Evolutionary conservation across 2,329 filamentous ascomycete species (phyloP).

Genomic region (Penicillium sp.): DNA sequence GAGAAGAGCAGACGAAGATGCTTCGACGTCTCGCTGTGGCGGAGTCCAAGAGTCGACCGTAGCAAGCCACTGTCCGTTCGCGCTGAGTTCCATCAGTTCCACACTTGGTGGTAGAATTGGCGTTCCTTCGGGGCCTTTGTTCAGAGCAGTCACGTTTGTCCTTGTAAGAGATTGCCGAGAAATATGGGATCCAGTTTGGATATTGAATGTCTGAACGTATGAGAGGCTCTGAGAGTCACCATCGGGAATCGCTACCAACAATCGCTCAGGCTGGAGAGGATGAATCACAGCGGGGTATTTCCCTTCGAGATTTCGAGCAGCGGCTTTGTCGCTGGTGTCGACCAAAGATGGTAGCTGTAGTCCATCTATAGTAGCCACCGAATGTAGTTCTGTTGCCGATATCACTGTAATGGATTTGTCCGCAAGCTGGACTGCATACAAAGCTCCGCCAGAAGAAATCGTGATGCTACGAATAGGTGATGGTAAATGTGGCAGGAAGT

Average conservation of each 20-base stretch:
- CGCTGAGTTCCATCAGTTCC: constrained; percentile 68
- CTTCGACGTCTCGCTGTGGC: constrained; percentile 62
- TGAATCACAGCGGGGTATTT: constrained; percentile 59
- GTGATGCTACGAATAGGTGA: constrained; percentile 80
- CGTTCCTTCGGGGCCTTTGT: constrained; percentile 66
- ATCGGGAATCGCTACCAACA: constrained; percentile 64
- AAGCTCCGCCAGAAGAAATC: constrained; percentile 72
- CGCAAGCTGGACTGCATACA: constrained; percentile 79
- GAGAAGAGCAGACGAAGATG: constrained; percentile 43
- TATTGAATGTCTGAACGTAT: constrained; percentile 76
- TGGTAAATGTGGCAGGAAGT: constrained; percentile 85
- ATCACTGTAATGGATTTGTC: constrained; percentile 91
- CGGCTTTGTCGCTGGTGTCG: background rate
- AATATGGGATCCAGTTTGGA: constrained; percentile 72
- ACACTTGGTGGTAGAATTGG: constrained; percentile 74
- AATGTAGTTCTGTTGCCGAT: constrained; percentile 83
- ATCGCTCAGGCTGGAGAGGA: constrained; percentile 58
- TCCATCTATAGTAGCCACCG: constrained; percentile 77
- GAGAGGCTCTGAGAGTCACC: constrained; percentile 47
- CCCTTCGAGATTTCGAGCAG: constrained; percentile 4
- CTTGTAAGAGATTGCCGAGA: constrained; percentile 84
- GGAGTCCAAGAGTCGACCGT: constrained; percentile 91
- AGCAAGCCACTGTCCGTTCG: constrained; percentile 82
- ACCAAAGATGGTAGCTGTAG: constrained; percentile 57
- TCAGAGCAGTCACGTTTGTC: constrained; percentile 80